Percentiles rank a stretch among this genome's conserved stretches.
These are phyloP conservation scores for Fistulinella cinereoalba DNA, from an alignment of 1,284 basidiomycete genomes.

Conservation along the genomic window DNA sequence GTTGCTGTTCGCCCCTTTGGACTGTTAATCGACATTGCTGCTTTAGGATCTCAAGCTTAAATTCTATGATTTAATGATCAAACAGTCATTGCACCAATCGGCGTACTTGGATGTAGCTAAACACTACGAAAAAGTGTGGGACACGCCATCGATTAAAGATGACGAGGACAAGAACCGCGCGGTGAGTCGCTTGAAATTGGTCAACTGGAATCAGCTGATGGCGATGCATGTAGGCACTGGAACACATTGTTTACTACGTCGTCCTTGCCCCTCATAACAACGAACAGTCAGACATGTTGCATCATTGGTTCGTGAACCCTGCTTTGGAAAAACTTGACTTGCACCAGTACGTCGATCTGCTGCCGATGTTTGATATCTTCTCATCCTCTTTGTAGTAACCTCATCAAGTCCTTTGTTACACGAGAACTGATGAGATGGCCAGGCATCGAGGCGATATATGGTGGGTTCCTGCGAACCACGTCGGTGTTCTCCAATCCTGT, in stretches of 20 bases:
- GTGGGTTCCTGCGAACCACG: conserved; percentile 76
- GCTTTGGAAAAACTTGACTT: conserved; percentile 79
- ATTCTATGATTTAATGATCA: conserved; percentile 96
- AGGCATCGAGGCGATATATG: conserved; percentile 90
- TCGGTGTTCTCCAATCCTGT: conserved; percentile 79
- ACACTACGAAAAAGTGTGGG: conserved; percentile 95
- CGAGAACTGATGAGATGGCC: conserved; percentile 98
- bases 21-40: conserved; percentile 6
- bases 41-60: conserved; percentile 90
- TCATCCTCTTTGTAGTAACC: conserved; percentile 56
- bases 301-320: conserved; percentile 80
- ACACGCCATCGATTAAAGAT: conserved; percentile 87
- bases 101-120: conserved; percentile 94
- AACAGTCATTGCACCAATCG: conserved; percentile 82
- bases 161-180: conserved; percentile 74
- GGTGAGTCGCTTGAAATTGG: conserved; percentile 43
- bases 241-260: conserved; percentile 94
- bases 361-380: conserved; percentile 3
- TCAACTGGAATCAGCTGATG: conserved; percentile 5
- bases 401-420: conserved; percentile 96
- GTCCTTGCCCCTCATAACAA: conserved; percentile 93
- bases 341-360: conserved; percentile 66
- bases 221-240: conserved; percentile 62
- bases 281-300: conserved; percentile 96
- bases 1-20: neutral